Conservation (phyloP, 78 protist species). For the slime mould (Dictyostelium discoideum) region DNA sequence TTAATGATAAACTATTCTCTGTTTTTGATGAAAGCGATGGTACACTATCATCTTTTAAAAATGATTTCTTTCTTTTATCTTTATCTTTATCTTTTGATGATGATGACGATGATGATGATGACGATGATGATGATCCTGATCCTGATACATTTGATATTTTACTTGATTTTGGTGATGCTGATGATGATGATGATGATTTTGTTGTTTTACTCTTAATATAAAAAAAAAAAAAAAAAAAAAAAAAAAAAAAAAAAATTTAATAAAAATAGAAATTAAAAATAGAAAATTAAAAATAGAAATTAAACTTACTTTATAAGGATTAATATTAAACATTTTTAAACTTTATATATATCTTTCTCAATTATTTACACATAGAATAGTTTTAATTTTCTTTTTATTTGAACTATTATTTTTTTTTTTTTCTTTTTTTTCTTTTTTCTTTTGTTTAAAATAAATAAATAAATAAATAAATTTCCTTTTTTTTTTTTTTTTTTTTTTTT, state of each 20-base stretch:
- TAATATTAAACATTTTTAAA: slow-evolving; percentile 44
- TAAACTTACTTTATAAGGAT: slow-evolving; percentile 41
- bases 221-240: background rate
- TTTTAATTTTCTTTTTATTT: background rate
- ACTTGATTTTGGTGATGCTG: slow-evolving; percentile 8
- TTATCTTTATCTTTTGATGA: background rate
- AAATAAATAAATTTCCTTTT: background rate
- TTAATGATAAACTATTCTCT: slow-evolving; percentile 46
- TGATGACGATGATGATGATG: background rate
- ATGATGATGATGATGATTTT: slow-evolving; percentile 11
- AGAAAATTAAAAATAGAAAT: background rate
- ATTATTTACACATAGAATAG: background rate
- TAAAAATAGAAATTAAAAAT: too few species aligned
- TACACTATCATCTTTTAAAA: slow-evolving; percentile 22
- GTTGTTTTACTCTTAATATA: background rate
- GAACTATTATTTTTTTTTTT: background rate
- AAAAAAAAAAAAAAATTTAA: background rate
- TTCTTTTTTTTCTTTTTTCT: background rate
- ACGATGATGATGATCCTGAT: background rate
- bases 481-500: background rate
- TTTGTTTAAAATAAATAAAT: background rate
- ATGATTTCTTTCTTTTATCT: background rate
- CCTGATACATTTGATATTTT: background rate
- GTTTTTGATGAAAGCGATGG: background rate
- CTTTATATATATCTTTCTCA: background rate